Evolutionary conservation across 768 basidiomycete species (phyloP), one percentile per base, ranked within the genome.

Genomic region (Boletus subparvulus): DNA sequence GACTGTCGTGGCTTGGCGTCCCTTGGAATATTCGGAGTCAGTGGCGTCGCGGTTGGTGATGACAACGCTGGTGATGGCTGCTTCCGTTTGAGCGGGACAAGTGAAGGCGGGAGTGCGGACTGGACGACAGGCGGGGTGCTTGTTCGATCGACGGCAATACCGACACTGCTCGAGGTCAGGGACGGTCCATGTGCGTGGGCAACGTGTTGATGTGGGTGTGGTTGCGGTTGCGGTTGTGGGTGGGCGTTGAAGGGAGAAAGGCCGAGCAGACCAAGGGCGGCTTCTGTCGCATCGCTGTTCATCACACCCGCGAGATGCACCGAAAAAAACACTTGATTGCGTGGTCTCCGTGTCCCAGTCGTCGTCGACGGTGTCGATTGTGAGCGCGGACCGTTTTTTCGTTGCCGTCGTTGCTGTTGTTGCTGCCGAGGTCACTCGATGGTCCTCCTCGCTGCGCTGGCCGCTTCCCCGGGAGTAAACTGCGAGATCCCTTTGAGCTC

Each of bases 201-300:
- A 65, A 67, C 65, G 62, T 69, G 63, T 52, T 63, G 62, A 45
- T 59, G 62, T 52, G 58, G 39, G 52, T 64, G 67, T 30, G 58
- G 65, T 60, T 67, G 65, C 1, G 60, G 68, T 33, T 67, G 65
- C 1, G 60, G 68, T 33, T 68, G 63, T 14, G 60, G 62, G 58
- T 68, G 61, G 48, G 75, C 65, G 55, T 71, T 71, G 54, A 69
- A 65, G 47, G 74, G 71, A 42, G 75, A 78, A 47, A 83, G 79
- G 65, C 78, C 77, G 57, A 84, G 77, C 28, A 84, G 74, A 67
- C 81, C 83, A 55, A 84, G 79, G 40, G 80, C 81, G 54, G 82
- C 83, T 70, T 84, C 83, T 65, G 78, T 76, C 63, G 80, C 82
- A 80, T 83, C 83, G 73, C 70, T 78, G 68, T 74, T 74, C 78